Conservation (phyloP, 2,329 filamentous ascomycete genomes). For the Huntiella decipiens region DNA sequence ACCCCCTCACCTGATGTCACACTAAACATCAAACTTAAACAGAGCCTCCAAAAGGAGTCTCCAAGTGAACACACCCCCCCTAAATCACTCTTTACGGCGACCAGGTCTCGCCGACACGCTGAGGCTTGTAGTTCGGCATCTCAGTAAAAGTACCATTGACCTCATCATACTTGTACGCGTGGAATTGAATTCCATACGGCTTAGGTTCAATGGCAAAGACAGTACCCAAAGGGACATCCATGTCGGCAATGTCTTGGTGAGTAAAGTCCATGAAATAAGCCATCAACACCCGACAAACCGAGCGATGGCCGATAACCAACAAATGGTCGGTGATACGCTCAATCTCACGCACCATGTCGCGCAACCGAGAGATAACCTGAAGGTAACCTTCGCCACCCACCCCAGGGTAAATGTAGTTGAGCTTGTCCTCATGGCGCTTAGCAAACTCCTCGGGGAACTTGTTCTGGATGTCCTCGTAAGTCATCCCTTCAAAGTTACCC, state of each 20-base stretch:
- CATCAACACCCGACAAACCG: slow-evolving; percentile 76
- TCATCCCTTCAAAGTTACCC: slow-evolving; percentile 83
- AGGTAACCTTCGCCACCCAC: slow-evolving; percentile 92
- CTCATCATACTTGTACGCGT: slow-evolving; percentile 81
- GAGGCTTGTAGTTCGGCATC: slow-evolving; percentile 64
- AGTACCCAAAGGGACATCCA: slow-evolving; percentile 86
- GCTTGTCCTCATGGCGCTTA: slow-evolving; percentile 66
- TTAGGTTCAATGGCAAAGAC: slow-evolving; percentile 92
- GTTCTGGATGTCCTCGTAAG: slow-evolving; percentile 74
- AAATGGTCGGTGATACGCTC: slow-evolving; percentile 95
- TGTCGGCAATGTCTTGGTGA: slow-evolving; percentile 76
- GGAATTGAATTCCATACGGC: slow-evolving; percentile 93
- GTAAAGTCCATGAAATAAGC: slow-evolving; percentile 93
- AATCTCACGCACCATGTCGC: slow-evolving; percentile 89
- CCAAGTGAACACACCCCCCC: neutral
- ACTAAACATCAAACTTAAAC: neutral
- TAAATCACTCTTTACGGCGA: neutral
- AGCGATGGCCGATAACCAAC: slow-evolving; percentile 79
- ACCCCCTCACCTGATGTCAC: neutral
- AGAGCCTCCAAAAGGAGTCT: neutral
- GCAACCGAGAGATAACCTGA: slow-evolving; percentile 86
- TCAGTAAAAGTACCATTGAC: slow-evolving; percentile 64
- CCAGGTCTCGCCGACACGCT: slow-evolving; percentile 14
- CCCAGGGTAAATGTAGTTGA: slow-evolving; percentile 90
- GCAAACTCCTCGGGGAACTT: slow-evolving; percentile 64